Evolutionary conservation across 2,329 filamentous ascomycete genomes (phyloP).

Genomic region (Botrytis pseudocinerea): DNA sequence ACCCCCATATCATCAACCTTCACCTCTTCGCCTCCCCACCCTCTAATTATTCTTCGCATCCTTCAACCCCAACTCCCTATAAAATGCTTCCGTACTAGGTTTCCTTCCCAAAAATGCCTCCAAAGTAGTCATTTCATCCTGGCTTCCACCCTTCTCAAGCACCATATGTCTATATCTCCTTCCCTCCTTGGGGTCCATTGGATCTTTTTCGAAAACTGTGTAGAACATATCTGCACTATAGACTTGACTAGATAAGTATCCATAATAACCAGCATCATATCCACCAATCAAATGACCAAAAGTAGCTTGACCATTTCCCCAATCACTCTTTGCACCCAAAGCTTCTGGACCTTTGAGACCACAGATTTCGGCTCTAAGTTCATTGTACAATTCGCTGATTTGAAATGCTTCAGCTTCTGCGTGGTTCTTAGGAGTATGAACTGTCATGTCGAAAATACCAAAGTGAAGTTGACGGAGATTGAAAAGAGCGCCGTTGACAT

Average conservation of each 20-base stretch:
- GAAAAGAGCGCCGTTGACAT: slow-evolving; percentile 77
- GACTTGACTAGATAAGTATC: slow-evolving; percentile 72
- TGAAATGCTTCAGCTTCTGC: slow-evolving; percentile 67
- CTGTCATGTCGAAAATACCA: slow-evolving; percentile 80
- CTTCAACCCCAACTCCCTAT: slow-evolving; percentile 67
- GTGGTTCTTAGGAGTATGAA: slow-evolving; percentile 71
- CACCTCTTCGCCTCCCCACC: background rate
- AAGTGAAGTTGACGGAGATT: slow-evolving; percentile 79
- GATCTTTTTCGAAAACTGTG: slow-evolving; percentile 72
- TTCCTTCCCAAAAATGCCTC: slow-evolving; percentile 76
- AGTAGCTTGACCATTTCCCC: slow-evolving; percentile 76
- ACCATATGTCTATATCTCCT: slow-evolving; percentile 76
- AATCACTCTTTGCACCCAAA: slow-evolving; percentile 54
- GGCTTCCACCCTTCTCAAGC: slow-evolving; percentile 73
- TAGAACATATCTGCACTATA: slow-evolving; percentile 88
- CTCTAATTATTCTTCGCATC: slow-evolving; percentile 21
- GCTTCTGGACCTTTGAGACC: slow-evolving; percentile 74
- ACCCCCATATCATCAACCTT: background rate
- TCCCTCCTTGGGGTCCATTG: slow-evolving; percentile 74
- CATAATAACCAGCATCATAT: slow-evolving; percentile 84
- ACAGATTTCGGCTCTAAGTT: slow-evolving; percentile 68
- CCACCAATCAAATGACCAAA: slow-evolving; percentile 83
- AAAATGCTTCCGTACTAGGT: slow-evolving; percentile 77
- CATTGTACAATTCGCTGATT: slow-evolving; percentile 68
- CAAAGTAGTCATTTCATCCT: slow-evolving; percentile 78